These are phyloP conservation scores for Sugiyamaella grinbergsii DNA, from an alignment of 1,139 yeast genomes.

Conservation along the genomic window DNA sequence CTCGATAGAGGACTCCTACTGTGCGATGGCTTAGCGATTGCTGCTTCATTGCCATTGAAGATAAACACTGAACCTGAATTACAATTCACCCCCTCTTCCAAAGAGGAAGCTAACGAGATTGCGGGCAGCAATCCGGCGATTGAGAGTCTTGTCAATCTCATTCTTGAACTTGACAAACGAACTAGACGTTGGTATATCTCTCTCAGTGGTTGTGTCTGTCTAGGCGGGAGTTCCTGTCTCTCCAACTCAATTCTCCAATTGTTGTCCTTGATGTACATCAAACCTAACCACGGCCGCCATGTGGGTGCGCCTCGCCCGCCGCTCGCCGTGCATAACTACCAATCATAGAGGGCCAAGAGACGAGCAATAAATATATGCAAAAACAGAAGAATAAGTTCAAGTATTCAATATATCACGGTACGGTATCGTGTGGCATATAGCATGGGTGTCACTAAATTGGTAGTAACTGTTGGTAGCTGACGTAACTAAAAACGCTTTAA, in stretches of 20 bases:
- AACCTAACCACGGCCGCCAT: background rate
- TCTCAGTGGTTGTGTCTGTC: background rate
- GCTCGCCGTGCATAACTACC: too few relatives aligned
- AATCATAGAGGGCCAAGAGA: too few relatives aligned
- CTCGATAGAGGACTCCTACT: background rate
- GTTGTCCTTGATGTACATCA: background rate
- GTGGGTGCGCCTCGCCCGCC: too few relatives aligned
- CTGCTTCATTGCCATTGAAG: slow-evolving; percentile 3
- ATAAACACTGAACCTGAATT: slow-evolving; percentile 12
- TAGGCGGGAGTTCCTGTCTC: background rate
- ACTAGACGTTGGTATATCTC: too few relatives aligned
- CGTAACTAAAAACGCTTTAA: too few relatives aligned
- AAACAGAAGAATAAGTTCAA: too few relatives aligned
- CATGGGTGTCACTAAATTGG: too few relatives aligned
- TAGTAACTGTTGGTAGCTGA: too few relatives aligned
- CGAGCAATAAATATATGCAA: too few relatives aligned
- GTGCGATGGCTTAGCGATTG: background rate
- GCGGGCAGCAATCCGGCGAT: slow-evolving; percentile 3
- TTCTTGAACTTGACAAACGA: background rate
- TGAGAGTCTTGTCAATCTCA: slow-evolving; percentile 3
- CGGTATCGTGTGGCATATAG: too few relatives aligned
- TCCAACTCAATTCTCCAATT: background rate
- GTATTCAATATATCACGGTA: too few relatives aligned
- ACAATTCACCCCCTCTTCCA: slow-evolving; percentile 1
- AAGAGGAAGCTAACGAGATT: background rate